These are phyloP conservation scores for Luffa aegyptiaca DNA, from an alignment of 306 rosid species.

Conservation along the genomic window DNA sequence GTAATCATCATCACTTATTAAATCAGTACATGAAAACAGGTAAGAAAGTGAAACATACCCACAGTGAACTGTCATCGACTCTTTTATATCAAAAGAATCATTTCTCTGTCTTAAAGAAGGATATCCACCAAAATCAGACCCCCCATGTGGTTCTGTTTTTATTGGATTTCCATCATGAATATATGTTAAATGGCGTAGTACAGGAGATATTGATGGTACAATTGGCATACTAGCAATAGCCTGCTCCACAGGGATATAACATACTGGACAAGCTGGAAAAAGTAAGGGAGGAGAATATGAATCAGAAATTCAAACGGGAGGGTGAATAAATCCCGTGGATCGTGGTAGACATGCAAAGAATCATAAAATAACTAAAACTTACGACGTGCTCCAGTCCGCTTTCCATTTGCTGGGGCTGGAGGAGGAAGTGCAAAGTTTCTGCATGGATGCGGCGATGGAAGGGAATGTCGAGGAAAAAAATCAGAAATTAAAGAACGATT, in stretches of 20 bases:
- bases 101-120: conserved; percentile 69
- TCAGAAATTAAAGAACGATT: conserved; percentile 14
- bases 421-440: conserved; percentile 71
- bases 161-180: conserved; percentile 50
- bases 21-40: conserved; percentile 6
- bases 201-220: conserved; percentile 57
- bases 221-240: conserved; percentile 88
- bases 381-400: conserved; percentile 89
- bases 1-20: not conserved
- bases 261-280: conserved; percentile 87
- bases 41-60: conserved; percentile 48
- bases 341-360: conserved; percentile 6
- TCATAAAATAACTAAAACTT: conserved; percentile 25
- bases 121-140: conserved; percentile 94
- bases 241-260: conserved; percentile 74
- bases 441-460: conserved; percentile 37
- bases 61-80: conserved; percentile 77
- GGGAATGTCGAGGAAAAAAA: conserved; percentile 22
- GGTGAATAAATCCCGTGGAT: not conserved
- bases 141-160: conserved; percentile 49
- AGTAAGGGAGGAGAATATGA: conserved; percentile 7
- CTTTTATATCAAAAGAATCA: conserved; percentile 75
- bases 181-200: conserved; percentile 61
- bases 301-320: not conserved
- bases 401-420: conserved; percentile 62